Conservation (phyloP, 441 rosid species). For the Pelargonium citronellum region DNA sequence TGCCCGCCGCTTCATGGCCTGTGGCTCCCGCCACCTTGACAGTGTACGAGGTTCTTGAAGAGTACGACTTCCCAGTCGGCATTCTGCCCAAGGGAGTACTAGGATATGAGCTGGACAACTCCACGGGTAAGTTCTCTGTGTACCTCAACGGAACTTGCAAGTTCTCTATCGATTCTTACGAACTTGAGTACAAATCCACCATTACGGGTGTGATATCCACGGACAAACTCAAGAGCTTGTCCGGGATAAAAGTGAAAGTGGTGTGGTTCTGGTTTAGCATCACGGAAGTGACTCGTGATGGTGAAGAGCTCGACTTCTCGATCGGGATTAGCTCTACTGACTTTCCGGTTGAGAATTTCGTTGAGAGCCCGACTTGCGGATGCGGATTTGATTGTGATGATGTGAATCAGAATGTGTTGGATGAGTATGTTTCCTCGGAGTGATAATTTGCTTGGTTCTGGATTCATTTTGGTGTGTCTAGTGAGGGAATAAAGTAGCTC, state of each 20-base stretch:
- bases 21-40: constrained; percentile 21
- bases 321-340: constrained; percentile 53
- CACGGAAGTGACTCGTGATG: constrained; percentile 39
- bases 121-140: constrained; percentile 40
- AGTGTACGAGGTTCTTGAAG: constrained; percentile 39
- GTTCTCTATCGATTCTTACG: constrained; percentile 36
- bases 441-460: neutral
- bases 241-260: constrained; percentile 50
- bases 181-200: constrained; percentile 44
- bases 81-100: constrained; percentile 42
- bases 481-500: too few relatives aligned
- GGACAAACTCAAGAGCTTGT: constrained; percentile 36
- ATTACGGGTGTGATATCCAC: constrained; percentile 39
- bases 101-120: constrained; percentile 33
- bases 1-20: too few relatives aligned
- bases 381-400: constrained; percentile 44
- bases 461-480: too few relatives aligned
- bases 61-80: constrained; percentile 44
- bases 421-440: constrained; percentile 15
- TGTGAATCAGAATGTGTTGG: neutral
- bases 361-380: constrained; percentile 46
- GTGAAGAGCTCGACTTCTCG: constrained; percentile 42
- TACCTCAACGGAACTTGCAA: constrained; percentile 34
- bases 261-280: constrained; percentile 48
- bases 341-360: constrained; percentile 38